These are phyloP conservation scores for Nepenthes alata DNA, from an alignment of 179 eudicot species.

Conservation along the genomic window DNA sequence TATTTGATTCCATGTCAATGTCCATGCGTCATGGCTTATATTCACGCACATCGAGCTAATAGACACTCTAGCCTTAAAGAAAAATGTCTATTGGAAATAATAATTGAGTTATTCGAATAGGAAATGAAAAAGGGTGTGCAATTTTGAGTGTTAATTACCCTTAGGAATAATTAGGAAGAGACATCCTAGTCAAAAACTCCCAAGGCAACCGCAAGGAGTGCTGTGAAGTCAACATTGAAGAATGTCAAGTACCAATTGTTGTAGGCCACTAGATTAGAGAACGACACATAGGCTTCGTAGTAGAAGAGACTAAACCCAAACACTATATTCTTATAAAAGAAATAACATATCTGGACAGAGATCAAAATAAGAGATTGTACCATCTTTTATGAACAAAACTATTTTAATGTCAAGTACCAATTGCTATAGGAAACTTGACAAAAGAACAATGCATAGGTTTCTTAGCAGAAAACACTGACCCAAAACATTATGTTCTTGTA, in stretches of 20 bases:
- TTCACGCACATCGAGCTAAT: no score
- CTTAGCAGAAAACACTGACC: no score
- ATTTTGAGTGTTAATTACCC: not conserved
- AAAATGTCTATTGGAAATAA: no score
- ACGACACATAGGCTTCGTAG: not conserved
- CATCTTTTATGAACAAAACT: no score
- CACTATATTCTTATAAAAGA: conserved; percentile 10
- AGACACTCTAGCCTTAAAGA: no score
- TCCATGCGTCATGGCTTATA: no score
- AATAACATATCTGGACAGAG: conserved; percentile 9
- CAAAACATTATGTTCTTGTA: not conserved
- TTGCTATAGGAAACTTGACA: not conserved
- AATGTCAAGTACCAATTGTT: conserved; percentile 11
- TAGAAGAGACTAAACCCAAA: conserved; percentile 10
- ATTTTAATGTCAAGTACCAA: not conserved
- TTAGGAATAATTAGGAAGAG: conserved; percentile 3
- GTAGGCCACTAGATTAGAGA: conserved; percentile 7
- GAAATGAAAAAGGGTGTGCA: no score
- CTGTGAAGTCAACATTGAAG: conserved; percentile 7
- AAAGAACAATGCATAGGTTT: no score
- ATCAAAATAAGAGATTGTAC: not conserved
- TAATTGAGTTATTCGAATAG: no score
- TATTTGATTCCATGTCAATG: no score
- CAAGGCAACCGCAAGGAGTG: conserved; percentile 8
- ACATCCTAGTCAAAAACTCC: conserved; percentile 12